Evolutionary conservation across 2,329 filamentous ascomycete species (phyloP), one percentile per base, ranked within the genome.

Genomic region (Akanthomyces lecanii): DNA sequence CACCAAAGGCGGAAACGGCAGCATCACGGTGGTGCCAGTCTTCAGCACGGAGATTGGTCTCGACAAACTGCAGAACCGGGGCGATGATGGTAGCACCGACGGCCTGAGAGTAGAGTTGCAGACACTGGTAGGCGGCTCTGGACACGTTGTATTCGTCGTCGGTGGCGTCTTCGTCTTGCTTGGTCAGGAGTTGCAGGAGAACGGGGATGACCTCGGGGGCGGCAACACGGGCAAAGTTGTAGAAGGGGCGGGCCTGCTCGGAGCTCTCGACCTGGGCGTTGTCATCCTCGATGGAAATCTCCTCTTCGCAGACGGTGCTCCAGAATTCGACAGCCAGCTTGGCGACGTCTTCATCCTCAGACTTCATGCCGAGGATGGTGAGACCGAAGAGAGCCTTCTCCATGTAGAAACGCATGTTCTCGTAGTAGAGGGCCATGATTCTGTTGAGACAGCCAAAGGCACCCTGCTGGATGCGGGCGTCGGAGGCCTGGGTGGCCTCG

Each of bases 371-470:
- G 75, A 97, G 88, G 67, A 99, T 97, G 45, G 95, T 99, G 47
- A 99, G 84, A 64, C 95, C 95, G 71, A 99, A 99, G 50, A 99
- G 85, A 42, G 95, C 95, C 86, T 98, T 98, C 83, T 99, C 95
- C 95, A 99, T 99, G 82, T 99, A 99, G 79, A 97, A 99, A 72
- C 93, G 89, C 95, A 99, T 99, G 81, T 97, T 96, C 72, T 99
- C 95, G 77, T 99, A 99, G 83, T 99, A 99, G 67, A 97, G 85
- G 65, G 85, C 91, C 95, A 99, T 99, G 77, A 99, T 98, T 72
- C 95, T 88, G 85, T 99, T 99, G 69, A 99, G 81, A 76, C 95
- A 98, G 71, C 95, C 95, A 75, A 97, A 99, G 50, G 95, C 91
- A 65, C 92, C 93, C 75, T 97, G 92, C 78, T 98, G 93, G 76